phyloP scores from a whole-genome alignment of 2,329 filamentous ascomycete genomes.

The Leptographium radiaticola region DNA sequence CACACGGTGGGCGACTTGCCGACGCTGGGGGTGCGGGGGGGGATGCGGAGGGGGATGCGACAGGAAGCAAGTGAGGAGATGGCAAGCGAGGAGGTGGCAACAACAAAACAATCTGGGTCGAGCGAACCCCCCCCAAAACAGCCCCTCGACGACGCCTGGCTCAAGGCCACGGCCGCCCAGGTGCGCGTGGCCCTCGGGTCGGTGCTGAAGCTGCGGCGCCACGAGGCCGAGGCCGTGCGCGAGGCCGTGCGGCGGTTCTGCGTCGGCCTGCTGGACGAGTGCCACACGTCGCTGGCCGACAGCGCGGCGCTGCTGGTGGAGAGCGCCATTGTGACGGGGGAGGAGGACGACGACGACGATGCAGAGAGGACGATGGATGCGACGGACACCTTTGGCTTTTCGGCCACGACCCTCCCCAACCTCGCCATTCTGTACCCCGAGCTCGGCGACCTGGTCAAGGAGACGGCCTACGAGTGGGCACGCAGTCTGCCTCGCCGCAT shows the following conservation, averaged over 20 bases:
- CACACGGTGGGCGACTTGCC: conserved; percentile 46
- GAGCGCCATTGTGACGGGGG: conserved; percentile 59
- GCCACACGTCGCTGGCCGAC: conserved; percentile 56
- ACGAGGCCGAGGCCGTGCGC: conserved; percentile 57
- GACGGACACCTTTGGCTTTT: too few species aligned
- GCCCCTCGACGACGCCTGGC: conserved; percentile 42
- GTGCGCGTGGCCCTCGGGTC: conserved; percentile 71
- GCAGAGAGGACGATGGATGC: too few species aligned
- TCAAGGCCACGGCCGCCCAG: conserved; percentile 66
- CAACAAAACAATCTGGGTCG: not conserved
- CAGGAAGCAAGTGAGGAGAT: not conserved
- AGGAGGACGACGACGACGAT: conserved; percentile 27
- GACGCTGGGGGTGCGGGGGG: conserved; percentile 28
- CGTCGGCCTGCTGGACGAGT: conserved; percentile 63
- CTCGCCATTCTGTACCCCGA: conserved; percentile 40
- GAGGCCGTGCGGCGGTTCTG: conserved; percentile 58
- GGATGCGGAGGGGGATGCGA: conserved; percentile 12
- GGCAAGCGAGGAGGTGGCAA: not conserved
- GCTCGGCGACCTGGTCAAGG: conserved; percentile 45
- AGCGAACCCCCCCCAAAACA: too few species aligned
- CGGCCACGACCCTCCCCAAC: conserved; percentile 28
- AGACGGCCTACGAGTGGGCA: conserved; percentile 68
- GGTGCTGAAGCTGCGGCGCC: conserved; percentile 60
- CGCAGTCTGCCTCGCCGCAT: conserved; percentile 68
- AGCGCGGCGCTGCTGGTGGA: conserved; percentile 65